phyloP scores from a whole-genome alignment of 345 rosid genomes.

The Aquilaria malaccensis region DNA sequence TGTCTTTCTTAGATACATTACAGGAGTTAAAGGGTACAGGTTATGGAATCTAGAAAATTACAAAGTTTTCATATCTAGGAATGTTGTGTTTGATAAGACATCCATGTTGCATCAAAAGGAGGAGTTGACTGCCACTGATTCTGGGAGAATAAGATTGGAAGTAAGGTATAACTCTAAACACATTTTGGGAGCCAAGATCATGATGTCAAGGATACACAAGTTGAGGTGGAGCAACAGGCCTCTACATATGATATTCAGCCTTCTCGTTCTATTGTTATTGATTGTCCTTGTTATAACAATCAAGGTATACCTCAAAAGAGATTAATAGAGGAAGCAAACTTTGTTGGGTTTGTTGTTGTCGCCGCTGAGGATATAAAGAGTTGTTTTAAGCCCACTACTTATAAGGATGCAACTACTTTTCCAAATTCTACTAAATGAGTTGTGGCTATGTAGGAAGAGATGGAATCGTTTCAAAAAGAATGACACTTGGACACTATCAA shows the following conservation, averaged over 20 bases:
- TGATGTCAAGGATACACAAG: neutral
- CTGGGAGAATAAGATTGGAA: neutral
- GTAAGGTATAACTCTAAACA: neutral
- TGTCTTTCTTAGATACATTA: neutral
- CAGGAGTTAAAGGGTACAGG: neutral
- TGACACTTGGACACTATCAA: neutral
- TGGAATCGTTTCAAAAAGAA: too few species aligned
- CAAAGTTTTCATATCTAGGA: too few species aligned
- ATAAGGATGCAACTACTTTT: neutral
- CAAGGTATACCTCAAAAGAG: neutral
- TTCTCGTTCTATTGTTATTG: neutral
- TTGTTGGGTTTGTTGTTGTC: too few species aligned
- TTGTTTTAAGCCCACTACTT: neutral
- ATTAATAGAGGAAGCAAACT: too few species aligned
- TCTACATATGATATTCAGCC: neutral
- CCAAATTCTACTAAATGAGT: neutral
- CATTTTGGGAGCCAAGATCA: neutral
- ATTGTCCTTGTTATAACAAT: neutral
- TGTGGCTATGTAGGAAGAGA: too few species aligned
- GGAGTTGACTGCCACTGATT: neutral
- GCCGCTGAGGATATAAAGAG: neutral
- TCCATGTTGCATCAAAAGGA: too few species aligned
- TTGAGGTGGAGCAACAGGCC: neutral
- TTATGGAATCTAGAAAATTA: too few species aligned
- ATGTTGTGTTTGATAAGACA: too few species aligned